Evolutionary conservation across 768 basidiomycete species (phyloP), one percentile per base, ranked within the genome.

Genomic region (Serendipita indica): DNA sequence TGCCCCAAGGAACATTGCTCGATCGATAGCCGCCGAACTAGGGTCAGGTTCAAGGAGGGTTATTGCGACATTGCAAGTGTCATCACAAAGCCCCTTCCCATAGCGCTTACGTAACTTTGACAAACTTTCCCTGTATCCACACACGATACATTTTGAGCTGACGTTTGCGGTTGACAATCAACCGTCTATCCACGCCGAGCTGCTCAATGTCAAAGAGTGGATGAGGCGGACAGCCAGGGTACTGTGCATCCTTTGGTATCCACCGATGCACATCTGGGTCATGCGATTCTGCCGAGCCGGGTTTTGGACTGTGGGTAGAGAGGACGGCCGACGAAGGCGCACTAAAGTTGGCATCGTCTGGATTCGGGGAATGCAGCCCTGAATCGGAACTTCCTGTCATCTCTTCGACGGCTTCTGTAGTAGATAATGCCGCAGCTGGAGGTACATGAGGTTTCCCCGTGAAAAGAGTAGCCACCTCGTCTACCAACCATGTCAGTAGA

Each of bases 101-200:
- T n/a, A n/a, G n/a, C n/a, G n/a, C n/a, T n/a, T n/a, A n/a, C n/a
- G n/a, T n/a, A n/a, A n/a, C n/a, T n/a, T n/a, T n/a, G n/a, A n/a
- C 73, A 66, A 90, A 90, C 66, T 83, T 85, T 0, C 80, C 88
- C 70, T 93, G 90, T 82, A 92, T 81, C 90, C 90, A 94, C 0
- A 92, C 86, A 45, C 96, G 76, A 68, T 94, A 97, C 96, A 99
- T 99, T 70, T 94, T 94, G 56, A 96, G 72, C 71, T 92, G 86
- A 60, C 89, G 75, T 71, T 96, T 97, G 45, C 96, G 77, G 67
- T 99, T 99, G 57, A 99, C 83, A 41, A 98, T 75, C 59, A 99
- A 71, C 39, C 96, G 77, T 4, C 92, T 75, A 72, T 99, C 96
- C 3, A 92, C 79, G 1, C 91, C 92, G 1, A 98, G 76, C 65